phyloP scores from a whole-genome alignment of 164 flowering plant genomes.

The Cinnamomum micranthum region DNA sequence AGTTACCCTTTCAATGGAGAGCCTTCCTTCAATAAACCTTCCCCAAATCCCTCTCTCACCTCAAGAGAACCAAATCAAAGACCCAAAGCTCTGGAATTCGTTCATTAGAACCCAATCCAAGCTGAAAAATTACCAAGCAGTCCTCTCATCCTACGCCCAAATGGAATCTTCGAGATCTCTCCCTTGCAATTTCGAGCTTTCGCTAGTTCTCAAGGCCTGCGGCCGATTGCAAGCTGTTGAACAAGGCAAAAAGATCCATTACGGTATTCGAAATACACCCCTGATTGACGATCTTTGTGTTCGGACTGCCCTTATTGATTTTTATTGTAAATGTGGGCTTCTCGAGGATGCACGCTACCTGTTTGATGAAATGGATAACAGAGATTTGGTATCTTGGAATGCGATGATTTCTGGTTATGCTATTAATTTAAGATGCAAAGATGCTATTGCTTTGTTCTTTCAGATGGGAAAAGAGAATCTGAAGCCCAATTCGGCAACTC shows the following conservation, averaged over 20 bases:
- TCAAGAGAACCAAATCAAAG: constrained; percentile 11
- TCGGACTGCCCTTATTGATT: constrained; percentile 42
- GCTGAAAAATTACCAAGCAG: constrained; percentile 40
- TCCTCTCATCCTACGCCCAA: constrained; percentile 32
- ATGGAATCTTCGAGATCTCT: constrained; percentile 32
- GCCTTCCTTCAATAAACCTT: constrained; percentile 4
- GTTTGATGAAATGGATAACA: constrained; percentile 37
- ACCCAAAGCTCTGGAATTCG: constrained; percentile 33
- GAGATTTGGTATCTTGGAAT: constrained; percentile 45
- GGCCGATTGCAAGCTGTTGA: constrained; percentile 32
- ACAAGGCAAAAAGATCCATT: constrained; percentile 33
- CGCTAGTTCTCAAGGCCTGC: constrained; percentile 51
- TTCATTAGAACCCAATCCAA: constrained; percentile 32
- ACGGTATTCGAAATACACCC: constrained; percentile 10
- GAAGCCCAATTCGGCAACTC: constrained; percentile 38
- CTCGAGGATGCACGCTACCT: constrained; percentile 31
- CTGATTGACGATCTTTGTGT: constrained; percentile 38
- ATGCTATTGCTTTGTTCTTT: constrained; percentile 28
- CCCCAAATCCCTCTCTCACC: constrained; percentile 7
- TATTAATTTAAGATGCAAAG: constrained; percentile 21
- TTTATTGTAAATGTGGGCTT: constrained; percentile 44
- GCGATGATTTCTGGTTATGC: constrained; percentile 44
- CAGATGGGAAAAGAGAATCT: constrained; percentile 31
- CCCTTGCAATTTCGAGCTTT: constrained; percentile 26
- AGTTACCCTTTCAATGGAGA: neutral